These are phyloP conservation scores for Chalciporus chontae DNA, from an alignment of 768 basidiomycete species.

Conservation along the genomic window DNA sequence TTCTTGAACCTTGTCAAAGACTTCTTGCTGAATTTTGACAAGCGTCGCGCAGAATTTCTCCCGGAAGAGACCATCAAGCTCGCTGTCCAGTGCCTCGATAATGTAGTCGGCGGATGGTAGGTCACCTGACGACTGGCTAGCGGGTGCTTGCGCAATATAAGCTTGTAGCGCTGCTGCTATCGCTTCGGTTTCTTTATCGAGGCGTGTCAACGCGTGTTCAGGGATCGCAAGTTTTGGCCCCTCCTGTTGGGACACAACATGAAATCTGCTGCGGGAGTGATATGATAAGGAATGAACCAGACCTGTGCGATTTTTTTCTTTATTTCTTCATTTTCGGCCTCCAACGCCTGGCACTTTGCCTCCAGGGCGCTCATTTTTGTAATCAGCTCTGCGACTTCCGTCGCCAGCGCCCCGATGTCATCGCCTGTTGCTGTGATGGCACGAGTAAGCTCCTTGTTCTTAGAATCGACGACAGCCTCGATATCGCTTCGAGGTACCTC, in stretches of 20 bases:
- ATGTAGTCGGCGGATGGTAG: conserved; percentile 30
- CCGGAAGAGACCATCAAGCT: conserved; percentile 24
- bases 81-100: conserved; percentile 23
- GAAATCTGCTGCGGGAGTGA: too few species aligned
- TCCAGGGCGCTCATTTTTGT: conserved; percentile 26
- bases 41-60: conserved; percentile 22
- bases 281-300: conserved; percentile 4
- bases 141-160: conserved; percentile 28
- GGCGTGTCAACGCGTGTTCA: conserved; percentile 15
- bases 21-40: conserved; percentile 20
- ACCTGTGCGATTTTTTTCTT: conserved; percentile 27
- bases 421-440: conserved; percentile 17
- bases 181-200: conserved; percentile 28
- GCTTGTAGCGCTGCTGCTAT: conserved; percentile 29
- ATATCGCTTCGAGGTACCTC: conserved; percentile 21
- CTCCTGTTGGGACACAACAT: conserved; percentile 11
- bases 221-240: conserved; percentile 8
- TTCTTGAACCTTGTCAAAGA: conserved; percentile 22
- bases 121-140: conserved; percentile 6
- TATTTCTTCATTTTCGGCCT: conserved; percentile 27
- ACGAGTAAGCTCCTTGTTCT: conserved; percentile 15
- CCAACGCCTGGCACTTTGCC: conserved; percentile 16
- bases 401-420: conserved; percentile 31
- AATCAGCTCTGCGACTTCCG: conserved; percentile 32
- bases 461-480: conserved; percentile 25